Evolutionary conservation across 108 stramenopile genomes (phyloP).

Genomic region (Chaetoceros tenuissimus): DNA sequence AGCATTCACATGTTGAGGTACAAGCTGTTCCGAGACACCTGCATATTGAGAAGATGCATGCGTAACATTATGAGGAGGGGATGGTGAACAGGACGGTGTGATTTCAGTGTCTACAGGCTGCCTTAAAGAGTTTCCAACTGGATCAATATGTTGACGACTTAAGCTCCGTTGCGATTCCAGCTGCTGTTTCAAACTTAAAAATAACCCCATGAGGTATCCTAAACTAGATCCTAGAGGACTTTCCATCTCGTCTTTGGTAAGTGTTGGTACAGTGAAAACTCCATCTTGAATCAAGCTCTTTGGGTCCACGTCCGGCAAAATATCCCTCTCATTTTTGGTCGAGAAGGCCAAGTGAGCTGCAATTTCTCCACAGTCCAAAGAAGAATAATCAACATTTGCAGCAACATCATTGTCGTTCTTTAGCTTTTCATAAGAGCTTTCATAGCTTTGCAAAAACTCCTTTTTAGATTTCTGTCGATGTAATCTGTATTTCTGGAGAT

Average conservation of each 20-base stretch:
- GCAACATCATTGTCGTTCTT: conserved; percentile 19
- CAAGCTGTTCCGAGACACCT: too few relatives aligned
- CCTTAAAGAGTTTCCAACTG: too few relatives aligned
- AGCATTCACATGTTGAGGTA: too few relatives aligned
- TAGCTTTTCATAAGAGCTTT: conserved; percentile 44
- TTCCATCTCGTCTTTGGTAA: conserved; percentile 57
- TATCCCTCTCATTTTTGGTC: conserved; percentile 11
- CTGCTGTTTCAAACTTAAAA: conserved; percentile 68
- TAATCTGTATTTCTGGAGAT: conserved; percentile 92
- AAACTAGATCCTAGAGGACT: conserved; percentile 68
- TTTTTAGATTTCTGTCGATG: conserved; percentile 79
- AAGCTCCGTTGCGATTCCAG: conserved; percentile 38
- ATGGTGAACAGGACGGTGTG: too few relatives aligned
- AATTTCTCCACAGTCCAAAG: conserved; percentile 47
- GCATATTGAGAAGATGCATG: too few relatives aligned
- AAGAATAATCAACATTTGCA: conserved; percentile 4
- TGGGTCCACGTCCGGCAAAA: background rate
- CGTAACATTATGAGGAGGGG: too few relatives aligned
- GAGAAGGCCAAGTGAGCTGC: conserved; percentile 57
- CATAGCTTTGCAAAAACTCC: conserved; percentile 86
- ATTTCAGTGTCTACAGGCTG: too few relatives aligned
- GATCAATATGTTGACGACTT: too few relatives aligned
- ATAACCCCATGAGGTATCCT: conserved; percentile 78
- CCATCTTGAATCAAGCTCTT: background rate
- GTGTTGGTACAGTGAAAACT: conserved; percentile 51